Percentiles rank a stretch among this genome's conserved stretches.
Conservation (phyloP, 2,329 filamentous ascomycete species). For the Ilyonectria sp. region DNA sequence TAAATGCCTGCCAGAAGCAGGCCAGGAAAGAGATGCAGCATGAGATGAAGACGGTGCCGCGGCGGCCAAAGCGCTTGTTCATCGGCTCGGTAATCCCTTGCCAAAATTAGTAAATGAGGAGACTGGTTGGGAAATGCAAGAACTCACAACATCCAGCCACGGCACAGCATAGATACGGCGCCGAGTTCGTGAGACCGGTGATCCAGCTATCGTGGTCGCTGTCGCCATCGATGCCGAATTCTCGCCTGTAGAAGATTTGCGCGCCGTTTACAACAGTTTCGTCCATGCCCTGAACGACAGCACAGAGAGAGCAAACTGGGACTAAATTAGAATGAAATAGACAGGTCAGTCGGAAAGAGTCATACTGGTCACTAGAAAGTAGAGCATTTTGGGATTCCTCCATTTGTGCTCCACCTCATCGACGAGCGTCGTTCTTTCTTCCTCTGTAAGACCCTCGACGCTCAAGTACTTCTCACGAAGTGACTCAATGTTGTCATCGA, state of each 20-base stretch:
- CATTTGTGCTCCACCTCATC: slow-evolving; percentile 77
- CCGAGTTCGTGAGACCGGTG: slow-evolving; percentile 72
- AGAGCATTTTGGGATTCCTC: slow-evolving; percentile 77
- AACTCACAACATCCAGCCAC: slow-evolving; percentile 76
- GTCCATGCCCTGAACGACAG: slow-evolving; percentile 74
- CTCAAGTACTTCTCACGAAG: slow-evolving; percentile 58
- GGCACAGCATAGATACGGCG: slow-evolving; percentile 77
- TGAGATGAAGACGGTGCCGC: slow-evolving; percentile 80
- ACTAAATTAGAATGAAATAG: neutral
- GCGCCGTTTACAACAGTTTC: slow-evolving; percentile 74
- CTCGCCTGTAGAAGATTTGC: slow-evolving; percentile 74
- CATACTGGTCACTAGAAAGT: slow-evolving; percentile 72
- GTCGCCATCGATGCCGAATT: slow-evolving; percentile 72
- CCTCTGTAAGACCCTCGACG: slow-evolving; percentile 67
- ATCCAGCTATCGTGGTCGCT: slow-evolving; percentile 69
- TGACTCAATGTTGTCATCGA: slow-evolving; percentile 32
- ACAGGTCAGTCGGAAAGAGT: slow-evolving; percentile 33
- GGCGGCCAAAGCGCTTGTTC: slow-evolving; percentile 78
- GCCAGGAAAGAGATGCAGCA: slow-evolving; percentile 73
- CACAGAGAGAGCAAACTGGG: slow-evolving; percentile 73
- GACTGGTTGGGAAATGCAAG: too few species aligned
- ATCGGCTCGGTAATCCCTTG: slow-evolving; percentile 72
- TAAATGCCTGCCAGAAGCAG: slow-evolving; percentile 64
- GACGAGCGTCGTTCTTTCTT: slow-evolving; percentile 71
- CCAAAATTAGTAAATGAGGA: neutral